A percentile compares a stretch with the other conserved stretches of the same genome.
phyloP scores from a whole-genome alignment of 2,329 filamentous ascomycete species.

The Cladosporium sp. region DNA sequence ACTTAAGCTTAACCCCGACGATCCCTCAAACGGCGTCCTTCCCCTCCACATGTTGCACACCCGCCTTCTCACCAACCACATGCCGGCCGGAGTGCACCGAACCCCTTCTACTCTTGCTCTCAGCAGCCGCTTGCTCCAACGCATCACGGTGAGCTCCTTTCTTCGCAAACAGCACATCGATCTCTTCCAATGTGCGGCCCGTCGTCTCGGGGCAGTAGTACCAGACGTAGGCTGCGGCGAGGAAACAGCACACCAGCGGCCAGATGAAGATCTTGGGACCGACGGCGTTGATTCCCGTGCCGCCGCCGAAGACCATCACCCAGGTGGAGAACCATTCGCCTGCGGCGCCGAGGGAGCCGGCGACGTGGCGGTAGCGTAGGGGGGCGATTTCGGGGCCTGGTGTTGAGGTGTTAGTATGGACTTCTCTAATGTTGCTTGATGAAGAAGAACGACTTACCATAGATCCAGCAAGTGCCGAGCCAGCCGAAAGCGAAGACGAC shows the following conservation, averaged over 20 bases:
- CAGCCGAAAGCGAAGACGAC: slow-evolving; percentile 30
- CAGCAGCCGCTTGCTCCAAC: not conserved
- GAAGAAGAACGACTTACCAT: slow-evolving; percentile 15
- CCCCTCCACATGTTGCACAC: not conserved
- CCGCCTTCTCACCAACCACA: not conserved
- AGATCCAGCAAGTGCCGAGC: slow-evolving; percentile 33
- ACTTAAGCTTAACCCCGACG: too few relatives aligned
- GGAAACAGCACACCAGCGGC: slow-evolving; percentile 31
- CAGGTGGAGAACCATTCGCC: slow-evolving; percentile 37
- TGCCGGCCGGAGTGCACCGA: not conserved
- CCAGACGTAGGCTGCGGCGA: slow-evolving; percentile 25
- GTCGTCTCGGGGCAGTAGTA: slow-evolving; percentile 26
- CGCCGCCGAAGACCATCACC: slow-evolving; percentile 34
- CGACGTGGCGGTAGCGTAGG: slow-evolving; percentile 34
- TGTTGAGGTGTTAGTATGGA: not conserved
- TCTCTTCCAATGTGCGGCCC: slow-evolving; percentile 19
- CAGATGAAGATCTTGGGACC: slow-evolving; percentile 38
- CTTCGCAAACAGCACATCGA: slow-evolving; percentile 19
- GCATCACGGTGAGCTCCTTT: slow-evolving; percentile 2
- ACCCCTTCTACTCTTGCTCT: not conserved
- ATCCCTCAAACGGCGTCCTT: not conserved
- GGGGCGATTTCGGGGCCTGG: slow-evolving; percentile 34
- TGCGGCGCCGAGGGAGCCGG: slow-evolving; percentile 32
- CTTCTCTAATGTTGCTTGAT: not conserved
- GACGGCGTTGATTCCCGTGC: slow-evolving; percentile 31